Evolutionary conservation across 345 rosid genomes (phyloP), one percentile per base, ranked within the genome.

Genomic region (Dovyalis caffra): DNA sequence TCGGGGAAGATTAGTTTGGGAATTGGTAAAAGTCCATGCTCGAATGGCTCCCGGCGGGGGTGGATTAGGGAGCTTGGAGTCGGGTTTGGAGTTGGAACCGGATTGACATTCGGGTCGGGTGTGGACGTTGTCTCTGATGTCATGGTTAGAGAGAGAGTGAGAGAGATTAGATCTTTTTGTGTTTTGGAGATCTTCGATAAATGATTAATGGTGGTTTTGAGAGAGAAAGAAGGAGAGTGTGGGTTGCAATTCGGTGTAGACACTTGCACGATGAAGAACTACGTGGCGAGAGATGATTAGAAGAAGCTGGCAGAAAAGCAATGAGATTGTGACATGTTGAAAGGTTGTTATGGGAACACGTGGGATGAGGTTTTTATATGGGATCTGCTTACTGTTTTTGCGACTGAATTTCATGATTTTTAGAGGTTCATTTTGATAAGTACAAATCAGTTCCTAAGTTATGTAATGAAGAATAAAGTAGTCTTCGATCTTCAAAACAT

Each of bases 1-100:
- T 96, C 99, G 40, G 87, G 77, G 74, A 90, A 90, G 74, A 96
- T 86, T 77, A 96, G 94, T 83, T 93, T 96, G 76, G 88, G 93
- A 83, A 96, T 92, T 70, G 97, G 97, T 56, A 96, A 89, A 78
- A 96, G 97, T 0, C 99, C 99, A 81, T 93, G 89, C 89, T 96
- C 99, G 79, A 93, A 96, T 11, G 97, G 88, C 78, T 88, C 99
- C 18, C 99, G 93, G 14, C 97, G 85, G 1, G 97, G 97, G 72
- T 88, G 97, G 85, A 96, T 82, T 34, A 82, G 76, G 28, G 89
- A 81, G 78, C 49, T 79, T 43, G 91, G 85, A 70, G 64, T 56
- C 37, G 74, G 79, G n/a, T 49, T 67, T 32, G 23, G 66, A 16
- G 18, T 61, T 21, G 69, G 45, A 21, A 5, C 43, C 26, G 69